A percentile compares a stretch with the other conserved stretches of the same genome.
Conservation (phyloP, 805 yeast species). For the Metschnikowia cubensis region DNA sequence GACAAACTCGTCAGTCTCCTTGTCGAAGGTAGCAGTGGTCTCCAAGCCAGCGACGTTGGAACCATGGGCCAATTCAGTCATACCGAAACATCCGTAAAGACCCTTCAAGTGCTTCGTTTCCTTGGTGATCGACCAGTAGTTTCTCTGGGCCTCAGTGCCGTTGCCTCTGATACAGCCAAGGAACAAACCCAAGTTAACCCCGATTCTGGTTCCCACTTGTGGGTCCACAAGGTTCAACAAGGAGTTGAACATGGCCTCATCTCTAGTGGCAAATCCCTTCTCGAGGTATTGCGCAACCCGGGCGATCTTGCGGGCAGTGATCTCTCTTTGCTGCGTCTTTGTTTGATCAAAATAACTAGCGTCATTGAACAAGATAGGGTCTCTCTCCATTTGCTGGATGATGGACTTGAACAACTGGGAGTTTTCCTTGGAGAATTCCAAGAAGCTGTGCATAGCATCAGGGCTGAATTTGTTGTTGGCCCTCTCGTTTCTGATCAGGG, state of each 20-base stretch:
- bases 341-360: slow-evolving; percentile 17
- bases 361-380: slow-evolving; percentile 17
- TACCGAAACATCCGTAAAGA: slow-evolving; percentile 21
- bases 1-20: slow-evolving; percentile 18
- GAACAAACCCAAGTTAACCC: slow-evolving; percentile 21
- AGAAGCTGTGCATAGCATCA: slow-evolving; percentile 22
- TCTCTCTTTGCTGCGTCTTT: slow-evolving; percentile 18
- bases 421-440: slow-evolving; percentile 21
- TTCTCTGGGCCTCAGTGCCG: slow-evolving; percentile 18
- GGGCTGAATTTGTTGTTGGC: slow-evolving; percentile 19
- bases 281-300: slow-evolving; percentile 20
- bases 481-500: slow-evolving; percentile 20
- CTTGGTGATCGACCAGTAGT: slow-evolving; percentile 17
- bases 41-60: slow-evolving; percentile 22
- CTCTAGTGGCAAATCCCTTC: slow-evolving; percentile 6
- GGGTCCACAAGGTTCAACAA: slow-evolving; percentile 17
- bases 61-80: slow-evolving; percentile 23
- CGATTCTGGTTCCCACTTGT: slow-evolving; percentile 19
- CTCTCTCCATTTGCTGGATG: slow-evolving; percentile 18
- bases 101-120: slow-evolving; percentile 15
- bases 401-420: slow-evolving; percentile 16
- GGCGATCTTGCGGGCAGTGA: slow-evolving; percentile 17
- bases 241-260: slow-evolving; percentile 10
- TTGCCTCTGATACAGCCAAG: slow-evolving; percentile 20
- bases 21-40: slow-evolving; percentile 22